A percentile compares a stretch with the other conserved stretches of the same genome.
Conservation (phyloP, 352 stramenopile genomes). For the Globisporangium nagaii region DNA sequence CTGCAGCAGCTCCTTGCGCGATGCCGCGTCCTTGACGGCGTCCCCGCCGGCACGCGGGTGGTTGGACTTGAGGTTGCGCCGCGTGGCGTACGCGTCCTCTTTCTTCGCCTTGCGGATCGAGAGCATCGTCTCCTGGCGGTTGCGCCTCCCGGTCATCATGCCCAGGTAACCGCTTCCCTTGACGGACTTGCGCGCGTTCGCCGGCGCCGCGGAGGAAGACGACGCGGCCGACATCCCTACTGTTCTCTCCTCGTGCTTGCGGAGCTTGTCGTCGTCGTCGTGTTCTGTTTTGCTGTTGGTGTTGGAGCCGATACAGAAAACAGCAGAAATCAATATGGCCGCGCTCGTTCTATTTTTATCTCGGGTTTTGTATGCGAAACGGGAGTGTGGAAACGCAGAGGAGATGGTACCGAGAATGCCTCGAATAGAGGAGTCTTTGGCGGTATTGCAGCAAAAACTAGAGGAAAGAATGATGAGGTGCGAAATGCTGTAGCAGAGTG, state of each 20-base stretch:
- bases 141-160: conserved; percentile 74
- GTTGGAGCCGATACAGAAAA: not conserved
- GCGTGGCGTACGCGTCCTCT: conserved; percentile 83
- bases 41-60: conserved; percentile 26
- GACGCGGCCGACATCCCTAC: not conserved
- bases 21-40: conserved; percentile 21
- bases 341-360: too few relatives aligned
- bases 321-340: not conserved
- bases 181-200: conserved; percentile 57
- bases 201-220: not conserved
- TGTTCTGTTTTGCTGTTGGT: too few relatives aligned
- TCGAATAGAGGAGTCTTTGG: too few relatives aligned
- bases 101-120: conserved; percentile 88
- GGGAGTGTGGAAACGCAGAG: too few relatives aligned
- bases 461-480: too few relatives aligned
- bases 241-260: not conserved
- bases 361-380: too few relatives aligned
- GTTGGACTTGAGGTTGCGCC: conserved; percentile 82
- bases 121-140: conserved; percentile 83
- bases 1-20: conserved; percentile 66
- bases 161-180: conserved; percentile 63
- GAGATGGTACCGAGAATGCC: too few relatives aligned
- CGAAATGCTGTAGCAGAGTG: too few relatives aligned
- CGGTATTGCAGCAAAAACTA: too few relatives aligned
- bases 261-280: not conserved